phyloP scores from a whole-genome alignment of 768 basidiomycete genomes.

The Lactifluus echinatus region DNA sequence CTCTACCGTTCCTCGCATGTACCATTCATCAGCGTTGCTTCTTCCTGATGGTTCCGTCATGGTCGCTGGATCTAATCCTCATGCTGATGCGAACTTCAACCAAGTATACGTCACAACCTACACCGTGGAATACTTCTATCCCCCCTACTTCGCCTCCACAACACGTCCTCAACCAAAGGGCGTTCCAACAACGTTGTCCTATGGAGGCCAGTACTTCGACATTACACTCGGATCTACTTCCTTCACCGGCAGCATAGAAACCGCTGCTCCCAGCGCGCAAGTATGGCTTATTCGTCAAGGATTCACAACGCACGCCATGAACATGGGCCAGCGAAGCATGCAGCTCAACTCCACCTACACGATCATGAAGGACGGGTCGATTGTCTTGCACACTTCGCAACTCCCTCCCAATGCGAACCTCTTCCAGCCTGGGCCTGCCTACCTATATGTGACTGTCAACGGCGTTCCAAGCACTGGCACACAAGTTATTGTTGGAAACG shows the following conservation, averaged over 20 bases:
- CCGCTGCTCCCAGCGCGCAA: not conserved
- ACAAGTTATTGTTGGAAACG: not conserved
- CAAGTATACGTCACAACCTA: not conserved
- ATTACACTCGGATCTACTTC: not conserved
- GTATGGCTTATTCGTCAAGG: conserved; percentile 3
- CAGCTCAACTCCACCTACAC: not conserved
- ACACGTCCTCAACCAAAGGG: not conserved
- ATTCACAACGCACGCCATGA: conserved; percentile 6
- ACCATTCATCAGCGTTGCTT: not conserved
- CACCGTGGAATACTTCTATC: conserved; percentile 1
- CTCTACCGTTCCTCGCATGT: conserved; percentile 1
- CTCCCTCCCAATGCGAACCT: not conserved
- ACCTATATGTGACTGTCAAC: not conserved
- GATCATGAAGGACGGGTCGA: not conserved
- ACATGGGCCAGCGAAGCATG: conserved; percentile 4
- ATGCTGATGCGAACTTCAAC: not conserved
- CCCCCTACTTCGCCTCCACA: not conserved
- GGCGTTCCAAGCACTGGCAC: conserved; percentile 3
- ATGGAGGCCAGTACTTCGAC: not conserved
- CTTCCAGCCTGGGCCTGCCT: conserved; percentile 9
- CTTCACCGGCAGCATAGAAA: not conserved
- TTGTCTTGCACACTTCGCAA: not conserved
- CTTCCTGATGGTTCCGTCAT: conserved; percentile 6
- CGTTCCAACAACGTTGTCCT: not conserved
- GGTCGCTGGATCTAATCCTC: conserved; percentile 6